These are phyloP conservation scores for Plasmodium cynomolgi DNA, from an alignment of 169 alveolate species.

Conservation along the genomic window DNA sequence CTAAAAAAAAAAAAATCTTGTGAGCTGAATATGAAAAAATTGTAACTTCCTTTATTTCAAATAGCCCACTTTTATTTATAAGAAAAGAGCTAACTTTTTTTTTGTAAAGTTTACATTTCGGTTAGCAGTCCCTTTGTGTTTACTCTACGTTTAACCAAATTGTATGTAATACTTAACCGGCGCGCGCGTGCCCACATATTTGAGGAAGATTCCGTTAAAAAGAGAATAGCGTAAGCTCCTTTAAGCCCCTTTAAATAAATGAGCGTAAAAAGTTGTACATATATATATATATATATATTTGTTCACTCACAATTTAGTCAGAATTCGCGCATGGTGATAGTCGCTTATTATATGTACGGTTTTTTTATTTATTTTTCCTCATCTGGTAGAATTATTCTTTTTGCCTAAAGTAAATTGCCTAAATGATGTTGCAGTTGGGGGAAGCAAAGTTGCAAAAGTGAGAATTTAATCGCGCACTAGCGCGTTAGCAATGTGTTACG, in stretches of 20 bases:
- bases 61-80: background rate
- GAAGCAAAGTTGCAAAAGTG: background rate
- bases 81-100: background rate
- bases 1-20: background rate
- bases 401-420: background rate
- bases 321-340: background rate
- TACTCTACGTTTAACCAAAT: background rate
- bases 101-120: background rate
- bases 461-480: background rate
- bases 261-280: background rate
- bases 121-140: background rate
- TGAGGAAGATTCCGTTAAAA: background rate
- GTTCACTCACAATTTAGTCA: background rate
- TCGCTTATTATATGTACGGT: background rate
- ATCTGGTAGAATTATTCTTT: background rate
- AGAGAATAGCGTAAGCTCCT: background rate
- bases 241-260: background rate
- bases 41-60: background rate
- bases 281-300: background rate
- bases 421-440: background rate
- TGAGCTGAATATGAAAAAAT: background rate
- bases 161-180: background rate
- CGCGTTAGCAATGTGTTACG: background rate
- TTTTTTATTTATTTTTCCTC: background rate
- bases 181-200: background rate